phyloP scores from a whole-genome alignment of 768 basidiomycete genomes.

The Galerina marginata region DNA sequence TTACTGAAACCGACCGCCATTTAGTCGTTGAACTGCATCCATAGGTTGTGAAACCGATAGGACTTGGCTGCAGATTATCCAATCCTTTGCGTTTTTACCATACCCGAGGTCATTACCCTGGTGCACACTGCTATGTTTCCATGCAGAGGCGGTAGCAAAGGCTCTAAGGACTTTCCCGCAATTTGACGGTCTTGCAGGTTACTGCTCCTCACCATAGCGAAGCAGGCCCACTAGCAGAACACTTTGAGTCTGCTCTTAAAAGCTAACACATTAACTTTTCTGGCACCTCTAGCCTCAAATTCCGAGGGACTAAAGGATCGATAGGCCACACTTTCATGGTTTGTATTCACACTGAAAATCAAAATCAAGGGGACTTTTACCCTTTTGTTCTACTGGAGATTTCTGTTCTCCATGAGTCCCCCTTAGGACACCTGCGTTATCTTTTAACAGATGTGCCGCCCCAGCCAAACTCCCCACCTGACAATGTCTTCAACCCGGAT shows the following conservation, averaged over 20 bases:
- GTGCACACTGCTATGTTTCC: constrained; percentile 16
- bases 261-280: constrained; percentile 54
- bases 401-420: constrained; percentile 82
- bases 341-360: constrained; percentile 84
- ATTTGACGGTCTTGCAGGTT: constrained; percentile 14
- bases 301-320: constrained; percentile 82
- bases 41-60: constrained; percentile 8
- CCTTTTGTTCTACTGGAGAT: constrained; percentile 82
- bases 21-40: constrained; percentile 18
- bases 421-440: constrained; percentile 84
- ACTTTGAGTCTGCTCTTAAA: constrained; percentile 64
- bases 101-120: constrained; percentile 18
- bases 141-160: constrained; percentile 18
- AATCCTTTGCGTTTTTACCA: constrained; percentile 18
- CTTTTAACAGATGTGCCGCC: constrained; percentile 82
- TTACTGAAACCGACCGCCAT: constrained; percentile 13
- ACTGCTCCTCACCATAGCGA: constrained; percentile 6
- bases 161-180: constrained; percentile 16
- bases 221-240: constrained; percentile 10
- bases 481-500: constrained; percentile 79
- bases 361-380: constrained; percentile 83
- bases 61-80: constrained; percentile 14
- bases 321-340: constrained; percentile 86
- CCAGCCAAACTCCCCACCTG: constrained; percentile 85
- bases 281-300: constrained; percentile 83